Evolutionary conservation across 1,284 basidiomycete genomes (phyloP).

Genomic region (Laetiporus sulphureus): DNA sequence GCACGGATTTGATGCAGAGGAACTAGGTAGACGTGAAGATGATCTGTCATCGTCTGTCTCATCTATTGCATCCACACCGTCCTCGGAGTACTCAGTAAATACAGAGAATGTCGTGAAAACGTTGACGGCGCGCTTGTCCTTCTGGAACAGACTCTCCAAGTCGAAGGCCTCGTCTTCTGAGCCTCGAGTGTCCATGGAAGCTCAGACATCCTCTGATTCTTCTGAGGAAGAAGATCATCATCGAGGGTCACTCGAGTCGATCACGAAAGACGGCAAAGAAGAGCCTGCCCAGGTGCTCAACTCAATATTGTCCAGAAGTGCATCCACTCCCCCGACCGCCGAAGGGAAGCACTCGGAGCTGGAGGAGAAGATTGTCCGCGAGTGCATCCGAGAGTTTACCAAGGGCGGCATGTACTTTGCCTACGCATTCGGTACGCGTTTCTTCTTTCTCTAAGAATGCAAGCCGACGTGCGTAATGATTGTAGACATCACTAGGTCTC

Average conservation of each 20-base stretch:
- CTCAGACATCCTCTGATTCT: constrained; percentile 12
- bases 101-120: constrained; percentile 52
- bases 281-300: constrained; percentile 46
- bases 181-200: constrained; percentile 4
- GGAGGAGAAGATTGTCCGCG: constrained; percentile 71
- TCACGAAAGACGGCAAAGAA: constrained; percentile 40
- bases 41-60: constrained; percentile 31
- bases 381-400: constrained; percentile 61
- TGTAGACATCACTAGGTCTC: constrained; percentile 68
- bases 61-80: constrained; percentile 37
- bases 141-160: constrained; percentile 57
- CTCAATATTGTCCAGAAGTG: constrained; percentile 47
- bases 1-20: constrained; percentile 16
- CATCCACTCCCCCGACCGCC: constrained; percentile 48
- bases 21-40: too few relatives aligned
- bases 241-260: constrained; percentile 39
- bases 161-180: constrained; percentile 22
- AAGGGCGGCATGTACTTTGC: constrained; percentile 81
- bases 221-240: constrained; percentile 25
- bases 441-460: background rate
- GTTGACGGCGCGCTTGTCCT: constrained; percentile 59
- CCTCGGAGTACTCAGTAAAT: constrained; percentile 41
- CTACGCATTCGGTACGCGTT: constrained; percentile 59
- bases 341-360: constrained; percentile 67
- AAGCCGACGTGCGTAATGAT: background rate